Conservation (phyloP, 179 eudicot genomes). For the Carnegiea gigantea region DNA sequence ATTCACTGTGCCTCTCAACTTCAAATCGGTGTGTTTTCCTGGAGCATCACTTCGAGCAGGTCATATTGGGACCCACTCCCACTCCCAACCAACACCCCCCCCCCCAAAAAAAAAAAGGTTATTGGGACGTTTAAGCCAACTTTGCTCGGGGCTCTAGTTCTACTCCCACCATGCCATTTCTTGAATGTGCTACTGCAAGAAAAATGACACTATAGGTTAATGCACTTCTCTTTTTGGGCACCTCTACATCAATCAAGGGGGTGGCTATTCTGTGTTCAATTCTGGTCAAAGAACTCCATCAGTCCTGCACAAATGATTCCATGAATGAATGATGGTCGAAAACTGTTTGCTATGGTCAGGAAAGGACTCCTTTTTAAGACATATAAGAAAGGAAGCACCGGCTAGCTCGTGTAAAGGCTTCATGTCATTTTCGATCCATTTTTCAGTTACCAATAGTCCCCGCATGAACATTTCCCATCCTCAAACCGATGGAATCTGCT, state of each 20-base stretch:
- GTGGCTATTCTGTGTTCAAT: neutral
- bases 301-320: neutral
- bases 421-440: neutral
- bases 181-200: neutral
- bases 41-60: neutral
- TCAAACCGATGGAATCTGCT: constrained; percentile 75
- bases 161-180: neutral
- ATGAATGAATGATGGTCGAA: neutral
- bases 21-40: neutral
- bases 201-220: neutral
- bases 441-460: constrained; percentile 75
- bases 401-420: constrained; percentile 5
- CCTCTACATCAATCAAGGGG: neutral
- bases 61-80: neutral
- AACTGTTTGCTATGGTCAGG: neutral
- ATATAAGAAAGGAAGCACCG: neutral
- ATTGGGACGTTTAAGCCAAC: neutral
- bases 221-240: neutral
- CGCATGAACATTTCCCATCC: constrained; percentile 79
- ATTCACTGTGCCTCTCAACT: neutral
- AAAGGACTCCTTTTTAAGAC: neutral
- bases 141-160: neutral
- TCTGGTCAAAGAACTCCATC: neutral
- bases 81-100: too few relatives aligned
- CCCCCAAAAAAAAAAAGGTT: neutral